Conservation (phyloP, 2,329 filamentous ascomycete genomes). For the Aureobasidium lini region DNA sequence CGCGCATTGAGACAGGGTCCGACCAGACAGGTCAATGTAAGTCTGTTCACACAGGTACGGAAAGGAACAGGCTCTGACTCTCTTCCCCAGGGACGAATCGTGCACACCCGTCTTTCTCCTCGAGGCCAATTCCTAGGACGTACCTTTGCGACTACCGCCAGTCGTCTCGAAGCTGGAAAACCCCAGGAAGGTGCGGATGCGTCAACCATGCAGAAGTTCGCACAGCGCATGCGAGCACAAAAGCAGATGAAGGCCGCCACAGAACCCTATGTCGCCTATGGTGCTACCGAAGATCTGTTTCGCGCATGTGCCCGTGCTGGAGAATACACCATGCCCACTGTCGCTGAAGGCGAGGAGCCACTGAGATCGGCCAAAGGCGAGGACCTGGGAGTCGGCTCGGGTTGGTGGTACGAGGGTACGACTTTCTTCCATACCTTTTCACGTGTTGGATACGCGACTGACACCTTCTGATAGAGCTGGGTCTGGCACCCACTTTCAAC, state of each 20-base stretch:
- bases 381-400: conserved; percentile 66
- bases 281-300: conserved; percentile 70
- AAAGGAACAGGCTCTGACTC: conserved; percentile 12
- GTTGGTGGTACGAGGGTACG: conserved; percentile 76
- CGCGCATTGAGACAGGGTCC: conserved; percentile 18
- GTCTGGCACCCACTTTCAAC: conserved; percentile 78
- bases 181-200: conserved; percentile 1
- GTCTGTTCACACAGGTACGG: conserved; percentile 13
- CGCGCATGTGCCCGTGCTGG: conserved; percentile 66
- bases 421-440: not conserved
- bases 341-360: conserved; percentile 53
- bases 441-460: not conserved
- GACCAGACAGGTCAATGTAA: conserved; percentile 15
- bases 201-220: conserved; percentile 16
- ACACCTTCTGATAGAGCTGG: conserved; percentile 53
- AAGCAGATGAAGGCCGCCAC: conserved; percentile 32
- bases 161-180: not conserved
- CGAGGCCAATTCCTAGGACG: not conserved
- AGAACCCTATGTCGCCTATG: conserved; percentile 71
- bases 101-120: not conserved
- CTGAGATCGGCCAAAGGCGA: conserved; percentile 69
- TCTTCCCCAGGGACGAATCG: not conserved
- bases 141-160: not conserved
- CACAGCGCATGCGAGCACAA: conserved; percentile 16
- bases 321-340: conserved; percentile 66